Percentiles rank a stretch among this genome's conserved stretches.
phyloP scores from a whole-genome alignment of 2,329 filamentous ascomycete genomes.

The Aphanocladium album region DNA sequence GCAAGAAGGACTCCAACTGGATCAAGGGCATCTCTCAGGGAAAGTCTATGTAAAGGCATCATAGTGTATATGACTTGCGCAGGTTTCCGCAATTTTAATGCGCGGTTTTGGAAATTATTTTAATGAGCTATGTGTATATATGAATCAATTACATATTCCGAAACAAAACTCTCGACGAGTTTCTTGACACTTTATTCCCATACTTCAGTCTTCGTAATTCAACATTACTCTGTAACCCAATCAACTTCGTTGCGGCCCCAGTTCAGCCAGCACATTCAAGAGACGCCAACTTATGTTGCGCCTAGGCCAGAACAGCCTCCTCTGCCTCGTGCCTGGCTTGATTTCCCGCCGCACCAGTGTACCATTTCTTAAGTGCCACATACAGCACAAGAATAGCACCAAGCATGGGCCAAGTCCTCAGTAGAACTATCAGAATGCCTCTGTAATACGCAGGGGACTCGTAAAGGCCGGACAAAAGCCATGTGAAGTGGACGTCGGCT shows the following conservation, averaged over 20 bases:
- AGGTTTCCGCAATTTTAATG: no score
- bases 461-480: not conserved
- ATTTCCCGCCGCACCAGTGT: not conserved
- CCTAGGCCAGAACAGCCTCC: not conserved
- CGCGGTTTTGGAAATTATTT: not conserved
- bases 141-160: not conserved
- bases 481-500: not conserved
- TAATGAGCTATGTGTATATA: not conserved
- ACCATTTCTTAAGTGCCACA: not conserved
- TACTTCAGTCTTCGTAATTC: not conserved
- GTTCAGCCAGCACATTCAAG: not conserved
- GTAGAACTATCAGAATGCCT: not conserved
- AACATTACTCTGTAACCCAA: no score
- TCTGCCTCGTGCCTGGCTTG: not conserved
- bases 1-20: slow-evolving; percentile 9
- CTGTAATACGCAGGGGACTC: not conserved
- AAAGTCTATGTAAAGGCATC: not conserved
- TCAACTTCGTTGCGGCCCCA: not conserved
- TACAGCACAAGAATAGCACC: not conserved
- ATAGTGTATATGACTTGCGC: no score
- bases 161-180: no score
- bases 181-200: no score
- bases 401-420: not conserved
- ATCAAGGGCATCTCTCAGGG: not conserved
- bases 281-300: not conserved